Conservation (phyloP, 768 basidiomycete genomes). For the Leccinellum rugosiceps region DNA sequence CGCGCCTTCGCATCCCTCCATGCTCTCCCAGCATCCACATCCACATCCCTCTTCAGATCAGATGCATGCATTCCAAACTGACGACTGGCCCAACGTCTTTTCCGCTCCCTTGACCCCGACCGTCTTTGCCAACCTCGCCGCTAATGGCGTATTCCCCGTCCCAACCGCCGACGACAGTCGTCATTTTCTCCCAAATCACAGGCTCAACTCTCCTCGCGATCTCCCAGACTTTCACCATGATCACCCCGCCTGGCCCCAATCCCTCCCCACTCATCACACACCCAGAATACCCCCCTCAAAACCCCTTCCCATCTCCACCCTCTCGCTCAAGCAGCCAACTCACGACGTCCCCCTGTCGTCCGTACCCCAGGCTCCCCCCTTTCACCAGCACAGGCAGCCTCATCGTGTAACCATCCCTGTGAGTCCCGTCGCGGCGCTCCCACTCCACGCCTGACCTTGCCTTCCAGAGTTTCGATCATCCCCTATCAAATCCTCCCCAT, state of each 20-base stretch:
- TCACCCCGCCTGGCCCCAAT: slow-evolving; percentile 28
- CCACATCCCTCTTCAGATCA: slow-evolving; percentile 12
- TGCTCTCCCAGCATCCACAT: slow-evolving; percentile 16
- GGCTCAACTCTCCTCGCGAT: slow-evolving; percentile 15
- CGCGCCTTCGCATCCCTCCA: slow-evolving; percentile 20
- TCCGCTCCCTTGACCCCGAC: slow-evolving; percentile 59
- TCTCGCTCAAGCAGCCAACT: slow-evolving; percentile 17
- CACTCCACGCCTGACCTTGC: slow-evolving; percentile 3
- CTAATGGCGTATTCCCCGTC: slow-evolving; percentile 53
- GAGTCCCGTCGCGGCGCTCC: slow-evolving; percentile 1
- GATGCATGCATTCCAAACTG: slow-evolving; percentile 25
- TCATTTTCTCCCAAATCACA: slow-evolving; percentile 19
- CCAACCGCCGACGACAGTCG: slow-evolving; percentile 33
- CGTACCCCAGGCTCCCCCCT: slow-evolving; percentile 7
- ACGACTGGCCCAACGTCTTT: slow-evolving; percentile 59
- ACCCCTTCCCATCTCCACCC: slow-evolving; percentile 24
- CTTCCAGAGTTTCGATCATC: slow-evolving; percentile 19
- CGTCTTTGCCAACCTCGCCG: slow-evolving; percentile 58
- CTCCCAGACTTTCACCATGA: slow-evolving; percentile 18
- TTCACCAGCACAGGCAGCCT: slow-evolving; percentile 13
- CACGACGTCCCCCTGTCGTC: slow-evolving; percentile 15
- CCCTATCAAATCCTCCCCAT: slow-evolving; percentile 13
- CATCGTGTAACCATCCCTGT: slow-evolving; percentile 16
- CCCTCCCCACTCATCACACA: slow-evolving; percentile 19
- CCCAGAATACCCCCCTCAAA: slow-evolving; percentile 31